These are phyloP conservation scores for Nothomitra cinnamomea DNA, from an alignment of 2,329 filamentous ascomycete genomes.

Conservation along the genomic window DNA sequence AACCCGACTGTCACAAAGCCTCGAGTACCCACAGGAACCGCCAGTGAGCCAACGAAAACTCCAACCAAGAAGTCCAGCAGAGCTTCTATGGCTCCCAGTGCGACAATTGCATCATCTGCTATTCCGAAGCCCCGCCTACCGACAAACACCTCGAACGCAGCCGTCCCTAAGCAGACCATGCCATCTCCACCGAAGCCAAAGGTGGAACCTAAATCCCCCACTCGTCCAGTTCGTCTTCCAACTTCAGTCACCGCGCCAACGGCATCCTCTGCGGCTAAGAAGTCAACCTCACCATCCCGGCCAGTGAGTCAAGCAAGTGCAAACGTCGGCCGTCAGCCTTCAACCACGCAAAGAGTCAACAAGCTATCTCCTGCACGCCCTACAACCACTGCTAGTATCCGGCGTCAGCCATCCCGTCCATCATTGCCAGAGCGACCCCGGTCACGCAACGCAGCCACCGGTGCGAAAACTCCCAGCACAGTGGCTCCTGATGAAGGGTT, in stretches of 20 bases:
- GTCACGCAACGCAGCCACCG: conserved; percentile 21
- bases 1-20: not conserved
- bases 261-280: conserved; percentile 23
- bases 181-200: conserved; percentile 16
- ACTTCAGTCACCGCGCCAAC: conserved; percentile 24
- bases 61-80: conserved; percentile 3
- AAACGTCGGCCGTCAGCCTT: conserved; percentile 21
- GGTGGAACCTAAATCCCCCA: conserved; percentile 23
- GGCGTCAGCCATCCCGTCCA: conserved; percentile 8
- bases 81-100: not conserved
- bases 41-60: not conserved
- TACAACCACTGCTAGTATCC: conserved; percentile 10
- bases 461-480: conserved; percentile 11
- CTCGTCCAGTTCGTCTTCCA: conserved; percentile 23
- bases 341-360: conserved; percentile 18
- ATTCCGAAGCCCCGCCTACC: not conserved
- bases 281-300: conserved; percentile 8
- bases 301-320: conserved; percentile 16
- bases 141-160: not conserved
- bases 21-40: not conserved
- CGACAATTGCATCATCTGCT: not conserved
- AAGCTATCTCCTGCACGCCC: conserved; percentile 12
- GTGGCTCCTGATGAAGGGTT: conserved; percentile 26
- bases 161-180: conserved; percentile 5
- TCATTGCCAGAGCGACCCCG: conserved; percentile 18